These are phyloP conservation scores for Talaromyces liani DNA, from an alignment of 495 filamentous ascomycete genomes.

Conservation along the genomic window DNA sequence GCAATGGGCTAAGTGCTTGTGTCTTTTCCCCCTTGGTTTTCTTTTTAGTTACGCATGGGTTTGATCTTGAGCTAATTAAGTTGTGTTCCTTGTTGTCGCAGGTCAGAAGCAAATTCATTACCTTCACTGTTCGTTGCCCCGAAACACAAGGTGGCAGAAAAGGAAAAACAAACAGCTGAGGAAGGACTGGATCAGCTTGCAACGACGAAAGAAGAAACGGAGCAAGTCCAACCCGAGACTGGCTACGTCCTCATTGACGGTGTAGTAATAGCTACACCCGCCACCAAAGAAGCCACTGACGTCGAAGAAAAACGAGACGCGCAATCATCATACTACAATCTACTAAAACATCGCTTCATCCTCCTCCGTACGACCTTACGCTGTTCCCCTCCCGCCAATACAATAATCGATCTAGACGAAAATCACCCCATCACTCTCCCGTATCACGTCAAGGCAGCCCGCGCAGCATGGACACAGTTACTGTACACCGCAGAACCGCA, in stretches of 20 bases:
- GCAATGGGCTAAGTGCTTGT: constrained; percentile 11
- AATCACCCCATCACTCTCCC: constrained; percentile 52
- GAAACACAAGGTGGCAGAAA: constrained; percentile 22
- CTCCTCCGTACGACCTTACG: constrained; percentile 52
- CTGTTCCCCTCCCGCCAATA: constrained; percentile 40
- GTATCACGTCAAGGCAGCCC: constrained; percentile 28
- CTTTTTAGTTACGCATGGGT: constrained; percentile 9
- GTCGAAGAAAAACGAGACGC: constrained; percentile 35
- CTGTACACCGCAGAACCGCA: constrained; percentile 50
- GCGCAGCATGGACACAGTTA: constrained; percentile 43
- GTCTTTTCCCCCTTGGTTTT: constrained; percentile 5
- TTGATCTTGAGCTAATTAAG: constrained; percentile 8
- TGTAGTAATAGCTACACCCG: constrained; percentile 9
- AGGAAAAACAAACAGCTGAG: constrained; percentile 15
- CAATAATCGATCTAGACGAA: constrained; percentile 43
- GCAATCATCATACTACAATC: constrained; percentile 54
- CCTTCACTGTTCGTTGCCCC: constrained; percentile 57
- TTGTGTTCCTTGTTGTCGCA: constrained; percentile 25
- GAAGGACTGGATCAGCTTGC: constrained; percentile 26
- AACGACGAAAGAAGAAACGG: constrained; percentile 16
- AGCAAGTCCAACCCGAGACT: not conserved
- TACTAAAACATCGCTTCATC: constrained; percentile 52
- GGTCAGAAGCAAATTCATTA: constrained; percentile 65
- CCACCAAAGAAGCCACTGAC: not conserved
- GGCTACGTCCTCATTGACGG: constrained; percentile 12